Percentiles rank a stretch among this genome's conserved stretches.
Conservation (phyloP, 2,329 filamentous ascomycete species). For the Exophiala calicioides region DNA sequence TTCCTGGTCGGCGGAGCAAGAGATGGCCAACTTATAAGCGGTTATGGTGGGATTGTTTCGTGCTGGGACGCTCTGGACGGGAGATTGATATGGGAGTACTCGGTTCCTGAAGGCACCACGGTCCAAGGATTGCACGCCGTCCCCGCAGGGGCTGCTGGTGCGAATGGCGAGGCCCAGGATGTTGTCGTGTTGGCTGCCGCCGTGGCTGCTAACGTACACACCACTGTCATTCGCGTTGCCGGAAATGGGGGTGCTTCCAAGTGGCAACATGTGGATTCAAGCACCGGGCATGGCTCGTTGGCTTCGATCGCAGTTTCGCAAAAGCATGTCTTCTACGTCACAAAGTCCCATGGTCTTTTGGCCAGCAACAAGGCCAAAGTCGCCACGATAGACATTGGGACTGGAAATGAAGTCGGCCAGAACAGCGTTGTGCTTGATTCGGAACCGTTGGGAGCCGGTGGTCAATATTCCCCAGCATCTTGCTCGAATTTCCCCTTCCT, state of each 20-base stretch:
- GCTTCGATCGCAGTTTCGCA: conserved; percentile 73
- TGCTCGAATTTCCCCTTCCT: conserved; percentile 46
- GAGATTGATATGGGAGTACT: conserved; percentile 71
- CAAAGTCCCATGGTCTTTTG: conserved; percentile 65
- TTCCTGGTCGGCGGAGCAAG: conserved; percentile 56
- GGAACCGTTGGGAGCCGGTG: conserved; percentile 56
- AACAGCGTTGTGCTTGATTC: conserved; percentile 71
- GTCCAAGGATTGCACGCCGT: conserved; percentile 33
- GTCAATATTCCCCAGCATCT: conserved; percentile 23
- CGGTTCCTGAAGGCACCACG: conserved; percentile 52
- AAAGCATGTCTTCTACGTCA: conserved; percentile 72
- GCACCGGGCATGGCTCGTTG: conserved; percentile 65
- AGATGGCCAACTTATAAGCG: conserved; percentile 75
- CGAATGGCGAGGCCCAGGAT: conserved; percentile 62
- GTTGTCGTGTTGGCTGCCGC: conserved; percentile 61
- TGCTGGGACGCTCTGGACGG: conserved; percentile 85
- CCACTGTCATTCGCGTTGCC: conserved; percentile 59
- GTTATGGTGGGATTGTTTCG: conserved; percentile 67
- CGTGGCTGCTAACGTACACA: conserved; percentile 64
- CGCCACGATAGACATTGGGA: conserved; percentile 69
- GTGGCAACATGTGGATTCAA: conserved; percentile 74
- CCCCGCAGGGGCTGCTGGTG: conserved; percentile 46
- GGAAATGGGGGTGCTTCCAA: conserved; percentile 70
- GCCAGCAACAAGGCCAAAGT: conserved; percentile 77
- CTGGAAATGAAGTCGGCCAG: conserved; percentile 71